Evolutionary conservation across 768 basidiomycete species (phyloP), one percentile per base, ranked within the genome.

Genomic region (Calocybe indica): DNA sequence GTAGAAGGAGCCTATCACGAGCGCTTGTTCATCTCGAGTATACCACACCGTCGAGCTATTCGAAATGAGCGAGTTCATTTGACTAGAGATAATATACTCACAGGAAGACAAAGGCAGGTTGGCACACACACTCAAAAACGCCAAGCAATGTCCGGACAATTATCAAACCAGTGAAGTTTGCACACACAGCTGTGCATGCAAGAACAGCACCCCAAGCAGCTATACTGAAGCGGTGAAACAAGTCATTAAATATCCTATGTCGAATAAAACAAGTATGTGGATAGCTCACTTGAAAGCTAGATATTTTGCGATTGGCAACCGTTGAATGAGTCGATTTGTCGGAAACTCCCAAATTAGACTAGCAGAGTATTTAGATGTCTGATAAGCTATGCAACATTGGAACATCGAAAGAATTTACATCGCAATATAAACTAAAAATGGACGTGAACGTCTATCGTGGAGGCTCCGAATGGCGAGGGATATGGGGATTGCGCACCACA

Each of bases 31-130:
- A 12, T 71, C 71, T 28, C 75, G 67, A 7, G 68, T 74, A 52
- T 76, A 77, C 68, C 73, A 77, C 75, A 78, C 74, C 31, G 73
- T 70, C 6, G 76, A 72, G 44, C 70, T 73, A 45, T 15, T 7
- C 32, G 28, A 13, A 3, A 42, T 10, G 5, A 22, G 28, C 15
- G 13, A 36, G 9, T 11, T 34, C 31, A 42, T 5, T 28, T 32
- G 7, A 29, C 33, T 34, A 9, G 43, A 38, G 41, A 51, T 5
- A 34, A 5, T 7, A 15, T 5, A 55, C 67, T 37, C 51, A 71
- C 64, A 76, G 53, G 48, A 65, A 73, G 14, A 75, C 71, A 46
- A 76, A 73, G 4, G 70, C 71, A 5, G 73, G 73, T 53, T 75
- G 74, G 47, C 73, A 73, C 15, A 74, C 70, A 45, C 66, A 67